Conservation (phyloP, 768 basidiomycete genomes). For the Porphyrellus cyaneotinctus region DNA sequence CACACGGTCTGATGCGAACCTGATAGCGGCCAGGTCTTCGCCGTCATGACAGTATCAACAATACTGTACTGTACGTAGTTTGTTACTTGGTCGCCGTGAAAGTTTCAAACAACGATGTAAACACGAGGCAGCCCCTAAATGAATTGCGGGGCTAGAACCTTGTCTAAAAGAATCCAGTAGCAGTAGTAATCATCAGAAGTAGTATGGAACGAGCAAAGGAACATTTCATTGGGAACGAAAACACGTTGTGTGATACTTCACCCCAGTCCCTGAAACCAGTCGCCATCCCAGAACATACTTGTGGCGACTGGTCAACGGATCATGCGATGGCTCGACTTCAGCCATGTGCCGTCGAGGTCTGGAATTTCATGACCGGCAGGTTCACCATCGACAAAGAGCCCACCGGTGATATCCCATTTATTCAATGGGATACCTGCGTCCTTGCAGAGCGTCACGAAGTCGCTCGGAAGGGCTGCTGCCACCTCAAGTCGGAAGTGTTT, state of each 20-base stretch:
- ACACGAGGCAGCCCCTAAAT: constrained; percentile 25
- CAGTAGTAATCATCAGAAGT: constrained; percentile 11
- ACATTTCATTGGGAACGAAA: constrained; percentile 13
- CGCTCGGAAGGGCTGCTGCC: constrained; percentile 53
- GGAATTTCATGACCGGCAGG: constrained; percentile 34
- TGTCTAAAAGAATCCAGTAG: constrained; percentile 22
- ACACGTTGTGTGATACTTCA: constrained; percentile 15
- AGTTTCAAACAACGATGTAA: constrained; percentile 23
- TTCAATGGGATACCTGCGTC: constrained; percentile 43
- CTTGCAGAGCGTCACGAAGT: constrained; percentile 50
- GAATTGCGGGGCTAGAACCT: constrained; percentile 20
- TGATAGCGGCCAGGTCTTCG: constrained; percentile 13
- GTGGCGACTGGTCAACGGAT: constrained; percentile 8
- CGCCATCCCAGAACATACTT: constrained; percentile 4
- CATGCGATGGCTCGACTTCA: constrained; percentile 17
- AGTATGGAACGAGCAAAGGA: constrained; percentile 11
- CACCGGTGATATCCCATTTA: constrained; percentile 37
- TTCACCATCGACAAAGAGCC: constrained; percentile 44
- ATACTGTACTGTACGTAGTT: constrained; percentile 19
- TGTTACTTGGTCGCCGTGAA: constrained; percentile 18
- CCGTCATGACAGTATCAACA: constrained; percentile 7
- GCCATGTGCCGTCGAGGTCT: constrained; percentile 38
- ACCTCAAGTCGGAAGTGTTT: constrained; percentile 52
- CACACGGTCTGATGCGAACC: constrained; percentile 3
- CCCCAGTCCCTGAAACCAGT: constrained; percentile 7